Evolutionary conservation across 140 eudicot genomes (phyloP).

Genomic region (Cichorium intybus): DNA sequence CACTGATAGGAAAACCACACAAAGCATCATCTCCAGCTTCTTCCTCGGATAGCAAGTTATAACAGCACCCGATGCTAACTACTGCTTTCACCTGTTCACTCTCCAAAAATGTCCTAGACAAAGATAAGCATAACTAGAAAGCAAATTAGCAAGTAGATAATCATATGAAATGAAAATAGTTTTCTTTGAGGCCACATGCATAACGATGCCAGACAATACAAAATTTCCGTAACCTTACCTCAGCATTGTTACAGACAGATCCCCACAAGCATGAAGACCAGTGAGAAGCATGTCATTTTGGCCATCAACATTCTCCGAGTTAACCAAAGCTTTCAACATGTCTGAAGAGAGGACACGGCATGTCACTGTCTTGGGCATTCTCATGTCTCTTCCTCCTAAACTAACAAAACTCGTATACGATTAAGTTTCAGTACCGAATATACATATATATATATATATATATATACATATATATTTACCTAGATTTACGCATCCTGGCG

Average conservation of each 20-base stretch:
- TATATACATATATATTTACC: conserved; percentile 41
- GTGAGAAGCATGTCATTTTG: conserved; percentile 49
- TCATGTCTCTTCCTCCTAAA: conserved; percentile 43
- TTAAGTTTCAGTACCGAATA: too few relatives aligned
- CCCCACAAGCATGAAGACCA: conserved; percentile 98
- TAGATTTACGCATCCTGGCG: conserved; percentile 59
- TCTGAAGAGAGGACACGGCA: conserved; percentile 67
- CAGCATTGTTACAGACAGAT: conserved; percentile 90
- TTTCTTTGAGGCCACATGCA: too few relatives aligned
- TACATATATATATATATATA: too few relatives aligned
- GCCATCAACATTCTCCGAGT: conserved; percentile 35
- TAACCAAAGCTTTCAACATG: conserved; percentile 56
- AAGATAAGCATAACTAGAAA: background rate
- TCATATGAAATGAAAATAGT: too few relatives aligned
- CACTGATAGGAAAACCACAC: conserved; percentile 74
- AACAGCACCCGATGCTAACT: conserved; percentile 89
- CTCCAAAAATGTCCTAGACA: conserved; percentile 67
- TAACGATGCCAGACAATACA: too few relatives aligned
- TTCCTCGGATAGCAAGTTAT: conserved; percentile 84
- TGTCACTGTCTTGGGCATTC: conserved; percentile 66
- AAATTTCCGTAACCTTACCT: too few relatives aligned
- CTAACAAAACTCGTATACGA: conserved; percentile 32
- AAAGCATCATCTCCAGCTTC: conserved; percentile 22
- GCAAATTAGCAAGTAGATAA: too few relatives aligned
- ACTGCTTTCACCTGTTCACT: conserved; percentile 67